Evolutionary conservation across 2,329 filamentous ascomycete species (phyloP).

Genomic region (Pyricularia pennisetigena): DNA sequence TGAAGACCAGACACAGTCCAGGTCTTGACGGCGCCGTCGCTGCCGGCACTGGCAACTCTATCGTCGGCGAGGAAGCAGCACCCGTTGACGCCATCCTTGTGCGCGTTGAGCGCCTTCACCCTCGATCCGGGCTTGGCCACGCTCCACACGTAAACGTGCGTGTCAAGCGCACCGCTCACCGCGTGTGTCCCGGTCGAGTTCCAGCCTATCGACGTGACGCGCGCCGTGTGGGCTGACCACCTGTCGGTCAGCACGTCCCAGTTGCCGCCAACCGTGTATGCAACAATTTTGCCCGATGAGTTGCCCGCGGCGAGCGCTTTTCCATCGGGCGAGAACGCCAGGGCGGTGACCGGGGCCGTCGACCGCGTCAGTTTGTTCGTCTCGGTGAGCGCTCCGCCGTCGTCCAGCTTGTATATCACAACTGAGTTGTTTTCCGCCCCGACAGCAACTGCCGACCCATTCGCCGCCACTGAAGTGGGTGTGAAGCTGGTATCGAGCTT

Average conservation of each 20-base stretch:
- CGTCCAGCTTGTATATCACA: conserved; percentile 58
- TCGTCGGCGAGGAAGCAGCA: conserved; percentile 64
- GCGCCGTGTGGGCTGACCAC: conserved; percentile 51
- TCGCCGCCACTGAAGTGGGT: conserved; percentile 63
- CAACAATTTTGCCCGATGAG: conserved; percentile 76
- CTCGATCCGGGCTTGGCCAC: conserved; percentile 72
- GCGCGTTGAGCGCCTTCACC: conserved; percentile 76
- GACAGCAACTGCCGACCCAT: conserved; percentile 59
- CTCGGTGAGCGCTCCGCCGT: conserved; percentile 41
- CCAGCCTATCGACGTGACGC: conserved; percentile 59
- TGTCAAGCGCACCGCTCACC: conserved; percentile 79
- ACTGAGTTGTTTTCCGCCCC: conserved; percentile 65
- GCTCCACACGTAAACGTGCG: conserved; percentile 89
- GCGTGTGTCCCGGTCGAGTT: conserved; percentile 67
- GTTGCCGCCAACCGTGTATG: conserved; percentile 50
- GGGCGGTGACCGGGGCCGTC: conserved; percentile 61
- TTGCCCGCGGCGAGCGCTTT: conserved; percentile 73
- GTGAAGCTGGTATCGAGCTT: conserved; percentile 48
- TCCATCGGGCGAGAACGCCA: conserved; percentile 79
- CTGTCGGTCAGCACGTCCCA: conserved; percentile 69
- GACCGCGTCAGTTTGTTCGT: conserved; percentile 54
- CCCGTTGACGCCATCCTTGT: conserved; percentile 91
- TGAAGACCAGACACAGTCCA: conserved; percentile 60
- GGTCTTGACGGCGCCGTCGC: conserved; percentile 83
- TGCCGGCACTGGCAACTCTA: conserved; percentile 70